phyloP scores from a whole-genome alignment of 345 rosid species.

The Stellera chamaejasme region DNA sequence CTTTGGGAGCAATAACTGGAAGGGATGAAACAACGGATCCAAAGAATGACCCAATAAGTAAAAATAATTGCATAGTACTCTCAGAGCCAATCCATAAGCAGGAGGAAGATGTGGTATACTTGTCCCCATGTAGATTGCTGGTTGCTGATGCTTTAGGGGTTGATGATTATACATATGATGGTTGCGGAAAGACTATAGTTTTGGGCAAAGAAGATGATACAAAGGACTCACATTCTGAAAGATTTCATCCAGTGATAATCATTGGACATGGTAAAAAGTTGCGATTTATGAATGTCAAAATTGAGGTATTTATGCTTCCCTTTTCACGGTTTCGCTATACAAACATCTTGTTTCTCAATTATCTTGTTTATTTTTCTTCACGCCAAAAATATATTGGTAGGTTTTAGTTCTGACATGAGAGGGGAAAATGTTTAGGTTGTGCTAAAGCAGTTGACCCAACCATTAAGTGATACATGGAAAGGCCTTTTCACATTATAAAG shows the following conservation, averaged over 20 bases:
- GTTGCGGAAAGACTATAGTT: constrained; percentile 68
- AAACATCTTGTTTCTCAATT: too few relatives aligned
- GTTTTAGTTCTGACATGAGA: too few relatives aligned
- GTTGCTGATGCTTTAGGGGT: constrained; percentile 74
- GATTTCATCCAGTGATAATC: constrained; percentile 66
- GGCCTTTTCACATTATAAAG: too few relatives aligned
- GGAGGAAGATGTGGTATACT: constrained; percentile 67
- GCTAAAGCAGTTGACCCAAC: too few relatives aligned
- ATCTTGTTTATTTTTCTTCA: too few relatives aligned
- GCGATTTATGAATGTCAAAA: constrained; percentile 80
- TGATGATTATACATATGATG: constrained; percentile 84
- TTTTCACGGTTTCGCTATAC: not conserved
- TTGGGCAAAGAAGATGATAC: constrained; percentile 49
- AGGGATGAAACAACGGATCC: constrained; percentile 92
- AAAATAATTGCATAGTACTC: constrained; percentile 60
- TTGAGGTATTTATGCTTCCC: constrained; percentile 52
- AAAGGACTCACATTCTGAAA: constrained; percentile 36
- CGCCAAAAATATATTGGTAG: too few relatives aligned
- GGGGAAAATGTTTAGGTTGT: too few relatives aligned
- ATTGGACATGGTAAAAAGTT: constrained; percentile 88
- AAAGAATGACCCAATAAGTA: constrained; percentile 79
- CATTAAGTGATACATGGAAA: too few relatives aligned
- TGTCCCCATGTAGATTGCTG: constrained; percentile 73
- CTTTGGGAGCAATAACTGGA: constrained; percentile 81
- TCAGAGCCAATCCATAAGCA: constrained; percentile 62